phyloP scores from a whole-genome alignment of 495 filamentous ascomycete genomes.

The Neurospora tetrasperma region DNA sequence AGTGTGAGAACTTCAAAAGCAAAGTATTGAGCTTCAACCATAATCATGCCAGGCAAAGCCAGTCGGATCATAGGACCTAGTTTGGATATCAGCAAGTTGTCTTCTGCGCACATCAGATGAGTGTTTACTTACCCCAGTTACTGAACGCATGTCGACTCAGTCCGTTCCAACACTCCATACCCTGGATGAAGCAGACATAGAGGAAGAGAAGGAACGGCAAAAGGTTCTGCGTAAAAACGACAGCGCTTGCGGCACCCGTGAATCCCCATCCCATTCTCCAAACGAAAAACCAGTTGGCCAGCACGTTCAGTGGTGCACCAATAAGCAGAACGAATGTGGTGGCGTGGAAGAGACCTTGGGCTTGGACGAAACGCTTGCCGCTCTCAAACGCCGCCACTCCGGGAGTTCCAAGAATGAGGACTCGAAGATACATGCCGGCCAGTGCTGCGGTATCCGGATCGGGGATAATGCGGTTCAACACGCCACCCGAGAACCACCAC shows the following conservation, averaged over 20 bases:
- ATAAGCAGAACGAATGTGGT: conserved; percentile 57
- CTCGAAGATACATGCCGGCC: conserved; percentile 56
- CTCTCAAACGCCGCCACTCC: conserved; percentile 60
- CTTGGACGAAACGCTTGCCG: conserved; percentile 62
- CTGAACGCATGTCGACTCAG: conserved; percentile 56
- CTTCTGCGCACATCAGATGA: neutral
- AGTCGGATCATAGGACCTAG: conserved; percentile 62
- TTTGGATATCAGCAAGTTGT: neutral
- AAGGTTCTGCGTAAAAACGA: conserved; percentile 72
- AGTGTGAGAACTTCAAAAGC: conserved; percentile 65
- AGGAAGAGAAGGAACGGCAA: conserved; percentile 63
- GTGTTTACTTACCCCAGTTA: conserved; percentile 54
- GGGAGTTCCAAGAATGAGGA: conserved; percentile 54
- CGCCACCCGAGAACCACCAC: conserved; percentile 47
- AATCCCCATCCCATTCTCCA: conserved; percentile 70
- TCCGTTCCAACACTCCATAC: conserved; percentile 80
- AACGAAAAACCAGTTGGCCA: conserved; percentile 60
- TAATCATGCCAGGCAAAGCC: conserved; percentile 69
- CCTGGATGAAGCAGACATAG: conserved; percentile 66
- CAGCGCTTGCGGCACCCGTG: conserved; percentile 73
- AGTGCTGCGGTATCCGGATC: conserved; percentile 50
- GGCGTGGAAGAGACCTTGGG: conserved; percentile 60
- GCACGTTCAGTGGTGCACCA: conserved; percentile 53
- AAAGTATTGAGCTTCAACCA: conserved; percentile 77
- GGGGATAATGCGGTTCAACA: conserved; percentile 49